Conservation (phyloP, 805 yeast species). For the Phaffomyces opuntiae region DNA sequence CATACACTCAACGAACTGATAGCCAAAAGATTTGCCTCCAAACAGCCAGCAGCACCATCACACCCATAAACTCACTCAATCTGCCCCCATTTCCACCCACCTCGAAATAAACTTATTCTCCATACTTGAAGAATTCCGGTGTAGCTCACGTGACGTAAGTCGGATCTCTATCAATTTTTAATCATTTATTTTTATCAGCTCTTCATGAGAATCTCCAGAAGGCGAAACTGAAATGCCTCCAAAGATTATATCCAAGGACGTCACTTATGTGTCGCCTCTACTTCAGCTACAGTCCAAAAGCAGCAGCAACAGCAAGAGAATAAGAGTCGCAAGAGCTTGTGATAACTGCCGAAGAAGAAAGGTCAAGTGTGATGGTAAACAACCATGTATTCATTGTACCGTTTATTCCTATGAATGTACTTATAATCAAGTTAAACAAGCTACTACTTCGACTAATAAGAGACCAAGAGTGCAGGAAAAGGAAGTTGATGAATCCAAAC, state of each 20-base stretch:
- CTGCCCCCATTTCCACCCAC: background rate
- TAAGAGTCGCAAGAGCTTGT: constrained; percentile 68
- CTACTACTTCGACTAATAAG: constrained; percentile 7
- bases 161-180: too few relatives aligned
- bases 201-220: too few relatives aligned
- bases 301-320: constrained; percentile 34
- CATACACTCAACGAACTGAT: constrained; percentile 52
- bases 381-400: constrained; percentile 82
- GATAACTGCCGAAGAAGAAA: constrained; percentile 68
- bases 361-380: constrained; percentile 79
- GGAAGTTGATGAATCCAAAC: background rate
- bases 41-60: background rate
- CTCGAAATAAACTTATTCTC: too few relatives aligned
- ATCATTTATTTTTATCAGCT: too few relatives aligned
- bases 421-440: constrained; percentile 63
- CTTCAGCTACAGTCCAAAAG: constrained; percentile 15
- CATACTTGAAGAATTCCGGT: background rate
- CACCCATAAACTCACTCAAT: background rate
- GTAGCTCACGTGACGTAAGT: background rate
- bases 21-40: constrained; percentile 23
- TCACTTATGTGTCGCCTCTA: constrained; percentile 18
- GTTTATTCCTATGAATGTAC: constrained; percentile 83
- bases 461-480: constrained; percentile 1
- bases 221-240: constrained; percentile 14
- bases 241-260: constrained; percentile 20